Conservation (phyloP, 1,284 basidiomycete species). For the Malassezia slooffiae region DNA sequence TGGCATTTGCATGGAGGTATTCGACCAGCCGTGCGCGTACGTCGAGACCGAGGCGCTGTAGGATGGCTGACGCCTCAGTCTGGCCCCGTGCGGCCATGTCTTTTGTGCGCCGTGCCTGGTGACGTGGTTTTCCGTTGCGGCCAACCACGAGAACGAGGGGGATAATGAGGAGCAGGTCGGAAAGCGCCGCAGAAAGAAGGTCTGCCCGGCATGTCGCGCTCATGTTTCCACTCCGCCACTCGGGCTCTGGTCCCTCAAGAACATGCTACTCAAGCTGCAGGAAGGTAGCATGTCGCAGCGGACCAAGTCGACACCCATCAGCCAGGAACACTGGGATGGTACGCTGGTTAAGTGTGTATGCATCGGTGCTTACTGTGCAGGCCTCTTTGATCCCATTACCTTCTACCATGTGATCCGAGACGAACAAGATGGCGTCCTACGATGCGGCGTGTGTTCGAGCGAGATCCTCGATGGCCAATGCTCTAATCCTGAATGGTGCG, state of each 20-base stretch:
- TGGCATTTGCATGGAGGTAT: conserved; percentile 13
- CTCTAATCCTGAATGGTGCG: conserved; percentile 30
- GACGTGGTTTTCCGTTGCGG: conserved; percentile 33
- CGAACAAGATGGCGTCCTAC: conserved; percentile 28
- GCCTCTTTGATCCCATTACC: conserved; percentile 7
- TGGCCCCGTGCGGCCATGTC: conserved; percentile 39
- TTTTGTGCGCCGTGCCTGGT: conserved; percentile 40
- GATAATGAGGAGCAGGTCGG: conserved; percentile 12
- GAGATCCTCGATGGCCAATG: conserved; percentile 36
- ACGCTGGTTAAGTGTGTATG: too few relatives aligned
- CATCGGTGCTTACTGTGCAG: too few relatives aligned
- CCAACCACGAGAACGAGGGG: conserved; percentile 17
- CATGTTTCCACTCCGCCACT: conserved; percentile 29
- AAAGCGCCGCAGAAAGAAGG: conserved; percentile 30
- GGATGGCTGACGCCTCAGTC: conserved; percentile 8
- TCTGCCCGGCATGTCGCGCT: conserved; percentile 38
- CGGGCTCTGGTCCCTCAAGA: conserved; percentile 32
- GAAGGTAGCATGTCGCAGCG: conserved; percentile 10
- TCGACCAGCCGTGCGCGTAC: conserved; percentile 12
- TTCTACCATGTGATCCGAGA: conserved; percentile 31
- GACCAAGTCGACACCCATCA: conserved; percentile 2
- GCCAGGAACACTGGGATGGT: conserved; percentile 10
- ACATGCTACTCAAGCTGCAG: conserved; percentile 28
- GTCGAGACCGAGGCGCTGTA: background rate
- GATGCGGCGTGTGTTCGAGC: conserved; percentile 31